Evolutionary conservation across 768 basidiomycete genomes (phyloP), one percentile per base, ranked within the genome.

Genomic region (Serendipita sp.): DNA sequence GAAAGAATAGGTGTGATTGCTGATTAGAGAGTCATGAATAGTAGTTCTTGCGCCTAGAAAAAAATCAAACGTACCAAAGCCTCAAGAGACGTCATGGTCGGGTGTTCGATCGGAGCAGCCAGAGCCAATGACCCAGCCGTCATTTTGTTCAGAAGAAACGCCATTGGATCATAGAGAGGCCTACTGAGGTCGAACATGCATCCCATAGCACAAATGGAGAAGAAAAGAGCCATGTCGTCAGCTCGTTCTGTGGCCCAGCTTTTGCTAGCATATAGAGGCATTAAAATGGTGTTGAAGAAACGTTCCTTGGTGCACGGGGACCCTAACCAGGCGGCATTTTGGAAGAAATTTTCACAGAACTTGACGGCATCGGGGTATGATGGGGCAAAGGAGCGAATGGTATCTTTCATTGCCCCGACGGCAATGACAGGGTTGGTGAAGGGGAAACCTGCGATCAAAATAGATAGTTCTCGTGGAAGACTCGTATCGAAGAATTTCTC

Each of bases 1-100:
- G 53, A n/a, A 58, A 58, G 53, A 58, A 58, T 9, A 58, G 26
- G 30, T 58, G 33, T 30, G 30, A 2, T 58, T 58, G 53, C 53
- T 58, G 30, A 4, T 11, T 11, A 28, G 13, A 2, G 26, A 1
- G 38, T 38, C 38, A 38, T 38, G 2, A 38, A 1, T 7, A 14
- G 20, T 58, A 28, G 31, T 11, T 22, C 3, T 3, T 4, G 9
- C 22, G 1, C 3, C 3, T 26, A 3, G 17, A 1, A 13, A 33
- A 33, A n/a, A n/a, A 2, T 1, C 22, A 1, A 58, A 11, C 53
- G 20, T 58, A 58, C 53, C 53, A 58, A n/a, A 13, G 53, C 53
- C 28, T 58, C 53, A 13, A 58, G 3, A n/a, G 26, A 13, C 28
- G 53, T 58, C 31, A 58, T 30, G 17, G 53, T 58, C 33, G 53